Evolutionary conservation across 176 grass and related monocot species (phyloP).

Genomic region (Oryza meridionalis): DNA sequence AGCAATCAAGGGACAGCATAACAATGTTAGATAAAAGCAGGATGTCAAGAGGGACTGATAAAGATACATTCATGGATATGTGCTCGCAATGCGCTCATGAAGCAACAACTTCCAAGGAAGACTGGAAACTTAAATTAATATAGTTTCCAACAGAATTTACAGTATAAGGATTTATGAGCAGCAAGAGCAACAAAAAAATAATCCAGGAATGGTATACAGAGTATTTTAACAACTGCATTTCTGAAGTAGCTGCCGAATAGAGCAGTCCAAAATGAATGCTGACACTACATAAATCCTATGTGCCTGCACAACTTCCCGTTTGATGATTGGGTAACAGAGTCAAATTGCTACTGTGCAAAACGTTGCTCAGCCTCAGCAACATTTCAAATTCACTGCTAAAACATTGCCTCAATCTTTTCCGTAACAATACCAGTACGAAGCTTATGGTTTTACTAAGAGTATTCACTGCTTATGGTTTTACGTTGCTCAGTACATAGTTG

Average conservation of each 20-base stretch:
- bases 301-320: background rate
- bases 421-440: background rate
- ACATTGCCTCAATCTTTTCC: background rate
- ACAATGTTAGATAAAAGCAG: background rate
- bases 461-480: too few relatives aligned
- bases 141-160: background rate
- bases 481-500: too few relatives aligned
- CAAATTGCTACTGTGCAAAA: constrained; percentile 1
- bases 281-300: constrained; percentile 1
- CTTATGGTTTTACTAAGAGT: background rate
- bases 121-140: background rate
- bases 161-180: constrained; percentile 12
- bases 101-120: constrained; percentile 16
- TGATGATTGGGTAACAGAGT: constrained; percentile 11
- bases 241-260: background rate
- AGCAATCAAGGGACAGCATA: background rate
- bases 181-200: background rate
- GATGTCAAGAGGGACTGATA: background rate
- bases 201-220: background rate
- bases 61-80: constrained; percentile 4
- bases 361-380: constrained; percentile 8
- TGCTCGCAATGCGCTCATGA: background rate
- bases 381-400: constrained; percentile 17
- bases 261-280: background rate
- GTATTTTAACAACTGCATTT: constrained; percentile 11